phyloP scores from a whole-genome alignment of 176 grass and related monocot genomes.

The Dactylis glomerata region DNA sequence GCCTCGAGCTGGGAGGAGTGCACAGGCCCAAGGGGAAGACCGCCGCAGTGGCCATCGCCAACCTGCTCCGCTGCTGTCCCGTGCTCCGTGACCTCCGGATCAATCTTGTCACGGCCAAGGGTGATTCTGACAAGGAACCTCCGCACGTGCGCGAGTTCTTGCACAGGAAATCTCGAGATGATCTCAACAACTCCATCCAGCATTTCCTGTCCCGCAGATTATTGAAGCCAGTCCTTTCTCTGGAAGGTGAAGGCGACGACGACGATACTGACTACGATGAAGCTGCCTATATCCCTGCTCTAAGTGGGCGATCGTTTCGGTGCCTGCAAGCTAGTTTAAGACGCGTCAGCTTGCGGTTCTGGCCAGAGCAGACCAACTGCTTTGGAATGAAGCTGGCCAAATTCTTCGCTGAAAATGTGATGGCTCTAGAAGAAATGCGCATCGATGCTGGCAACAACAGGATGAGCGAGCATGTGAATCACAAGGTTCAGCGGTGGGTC shows the following conservation, averaged over 20 bases:
- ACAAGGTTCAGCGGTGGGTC: not conserved
- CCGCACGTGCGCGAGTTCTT: not conserved
- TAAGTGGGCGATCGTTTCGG: not conserved
- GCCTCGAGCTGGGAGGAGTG: not conserved
- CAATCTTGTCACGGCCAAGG: not conserved
- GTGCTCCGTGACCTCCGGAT: not conserved
- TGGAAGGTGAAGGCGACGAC: not conserved
- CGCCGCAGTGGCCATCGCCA: not conserved
- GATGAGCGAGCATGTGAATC: not conserved
- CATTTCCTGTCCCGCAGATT: not conserved
- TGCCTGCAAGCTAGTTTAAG: not conserved
- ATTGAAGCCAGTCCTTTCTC: not conserved
- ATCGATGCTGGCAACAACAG: not conserved
- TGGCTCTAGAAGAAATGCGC: not conserved
- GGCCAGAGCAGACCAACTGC: not conserved
- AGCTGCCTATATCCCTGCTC: not conserved
- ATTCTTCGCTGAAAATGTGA: not conserved
- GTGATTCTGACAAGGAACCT: not conserved
- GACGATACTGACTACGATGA: not conserved
- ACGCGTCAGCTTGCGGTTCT: not conserved
- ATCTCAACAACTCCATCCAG: not conserved
- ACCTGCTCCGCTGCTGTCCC: not conserved
- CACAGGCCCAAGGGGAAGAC: not conserved
- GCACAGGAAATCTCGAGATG: not conserved
- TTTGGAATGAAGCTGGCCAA: not conserved